Conservation (phyloP, 2,329 filamentous ascomycete genomes). For the Sarocladium strictum region DNA sequence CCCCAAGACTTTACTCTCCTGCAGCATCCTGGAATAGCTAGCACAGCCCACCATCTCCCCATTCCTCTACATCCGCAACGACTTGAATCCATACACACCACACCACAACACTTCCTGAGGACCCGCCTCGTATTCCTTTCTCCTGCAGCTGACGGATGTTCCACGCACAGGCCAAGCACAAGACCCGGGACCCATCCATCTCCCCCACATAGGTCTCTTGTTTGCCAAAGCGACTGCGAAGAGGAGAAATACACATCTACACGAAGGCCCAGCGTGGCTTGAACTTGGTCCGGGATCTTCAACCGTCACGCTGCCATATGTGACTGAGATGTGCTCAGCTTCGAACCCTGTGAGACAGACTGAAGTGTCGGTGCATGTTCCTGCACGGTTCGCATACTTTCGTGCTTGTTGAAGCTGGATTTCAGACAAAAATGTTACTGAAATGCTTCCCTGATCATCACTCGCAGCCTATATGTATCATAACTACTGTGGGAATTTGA, state of each 20-base stretch:
- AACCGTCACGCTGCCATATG: too few relatives aligned
- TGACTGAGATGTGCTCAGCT: too few relatives aligned
- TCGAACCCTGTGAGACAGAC: too few relatives aligned
- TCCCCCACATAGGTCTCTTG: background rate
- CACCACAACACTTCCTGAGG: background rate
- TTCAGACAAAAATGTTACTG: too few relatives aligned
- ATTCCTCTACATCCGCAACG: background rate
- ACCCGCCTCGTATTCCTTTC: slow-evolving; percentile 6
- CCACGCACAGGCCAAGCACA: background rate
- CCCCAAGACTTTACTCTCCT: background rate
- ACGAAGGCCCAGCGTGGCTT: background rate
- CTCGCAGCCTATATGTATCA: too few relatives aligned
- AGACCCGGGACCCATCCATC: background rate
- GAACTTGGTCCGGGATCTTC: background rate
- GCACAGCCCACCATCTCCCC: background rate
- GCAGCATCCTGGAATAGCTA: background rate
- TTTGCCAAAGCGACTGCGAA: background rate
- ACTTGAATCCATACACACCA: background rate
- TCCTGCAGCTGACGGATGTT: slow-evolving; percentile 5
- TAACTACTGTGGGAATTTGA: too few relatives aligned
- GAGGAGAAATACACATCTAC: background rate
- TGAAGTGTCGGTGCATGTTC: too few relatives aligned
- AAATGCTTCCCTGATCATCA: too few relatives aligned
- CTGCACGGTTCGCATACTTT: too few relatives aligned
- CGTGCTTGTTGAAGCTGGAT: too few relatives aligned